phyloP scores from a whole-genome alignment of 768 basidiomycete genomes.

The Serendipita sp. region DNA sequence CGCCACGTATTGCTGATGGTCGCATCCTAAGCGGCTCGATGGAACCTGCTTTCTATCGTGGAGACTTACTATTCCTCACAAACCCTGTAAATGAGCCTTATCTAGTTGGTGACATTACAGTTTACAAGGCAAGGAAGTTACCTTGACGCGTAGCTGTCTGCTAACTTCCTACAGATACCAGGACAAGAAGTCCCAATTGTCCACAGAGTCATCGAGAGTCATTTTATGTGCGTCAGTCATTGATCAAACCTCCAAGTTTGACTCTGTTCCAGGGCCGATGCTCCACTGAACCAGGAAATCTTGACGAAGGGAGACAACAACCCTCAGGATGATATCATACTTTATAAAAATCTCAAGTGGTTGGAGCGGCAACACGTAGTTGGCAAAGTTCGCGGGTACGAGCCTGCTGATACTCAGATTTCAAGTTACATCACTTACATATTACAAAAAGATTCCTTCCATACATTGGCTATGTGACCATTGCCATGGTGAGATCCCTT shows the following conservation, averaged over 20 bases:
- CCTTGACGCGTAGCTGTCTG: neutral
- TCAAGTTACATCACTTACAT: no score
- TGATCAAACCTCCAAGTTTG: neutral
- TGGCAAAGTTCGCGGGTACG: constrained; percentile 88
- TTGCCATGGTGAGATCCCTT: constrained; percentile 61
- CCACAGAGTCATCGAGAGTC: constrained; percentile 86
- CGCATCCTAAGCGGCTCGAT: constrained; percentile 56
- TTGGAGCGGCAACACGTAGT: constrained; percentile 78
- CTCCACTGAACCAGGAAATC: constrained; percentile 37
- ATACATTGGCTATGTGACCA: constrained; percentile 91
- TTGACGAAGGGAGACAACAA: constrained; percentile 98
- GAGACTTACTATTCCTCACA: constrained; percentile 88
- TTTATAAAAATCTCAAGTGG: constrained; percentile 81
- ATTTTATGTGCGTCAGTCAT: constrained; percentile 29
- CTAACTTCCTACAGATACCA: constrained; percentile 33
- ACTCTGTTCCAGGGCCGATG: constrained; percentile 6
- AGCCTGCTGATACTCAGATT: constrained; percentile 7
- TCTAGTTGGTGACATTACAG: constrained; percentile 87
- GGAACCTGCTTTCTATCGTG: constrained; percentile 92
- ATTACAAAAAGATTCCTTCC: constrained; percentile 56
- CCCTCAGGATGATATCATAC: constrained; percentile 62
- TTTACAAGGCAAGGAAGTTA: constrained; percentile 48
- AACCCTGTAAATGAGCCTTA: constrained; percentile 63
- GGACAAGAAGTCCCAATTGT: constrained; percentile 92
- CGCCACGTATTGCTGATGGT: neutral